Percentiles rank a stretch among this genome's conserved stretches.
Evolutionary conservation across 2,329 filamentous ascomycete genomes (phyloP).

Genomic region (Fusarium sp.): DNA sequence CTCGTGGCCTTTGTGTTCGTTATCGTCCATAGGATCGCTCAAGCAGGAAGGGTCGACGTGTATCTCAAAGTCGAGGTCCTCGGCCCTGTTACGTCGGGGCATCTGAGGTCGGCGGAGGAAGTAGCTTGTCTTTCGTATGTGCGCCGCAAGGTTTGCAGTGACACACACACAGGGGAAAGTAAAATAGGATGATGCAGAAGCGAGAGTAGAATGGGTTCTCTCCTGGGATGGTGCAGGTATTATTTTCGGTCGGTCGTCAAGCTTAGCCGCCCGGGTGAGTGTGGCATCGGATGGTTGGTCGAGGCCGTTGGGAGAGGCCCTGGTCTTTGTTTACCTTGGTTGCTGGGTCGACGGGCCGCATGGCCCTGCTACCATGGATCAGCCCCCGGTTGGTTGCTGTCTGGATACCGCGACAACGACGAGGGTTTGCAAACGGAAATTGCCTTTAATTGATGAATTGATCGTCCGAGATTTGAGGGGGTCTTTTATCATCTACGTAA

Average conservation of each 20-base stretch:
- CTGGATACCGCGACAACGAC: constrained; percentile 27
- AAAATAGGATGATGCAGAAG: constrained; percentile 13
- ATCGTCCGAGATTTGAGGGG: not conserved
- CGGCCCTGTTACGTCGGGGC: constrained; percentile 43
- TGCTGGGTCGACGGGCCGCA: constrained; percentile 46
- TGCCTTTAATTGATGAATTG: constrained; percentile 6
- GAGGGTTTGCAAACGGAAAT: constrained; percentile 18
- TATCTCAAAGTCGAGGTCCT: constrained; percentile 58
- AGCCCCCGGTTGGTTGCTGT: constrained; percentile 10
- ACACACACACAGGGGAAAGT: constrained; percentile 28
- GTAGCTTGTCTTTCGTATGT: constrained; percentile 22
- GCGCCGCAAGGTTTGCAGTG: constrained; percentile 23
- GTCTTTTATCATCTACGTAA: not conserved
- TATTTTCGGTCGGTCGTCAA: constrained; percentile 9
- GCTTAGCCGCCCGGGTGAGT: constrained; percentile 21
- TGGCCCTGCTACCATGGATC: constrained; percentile 1
- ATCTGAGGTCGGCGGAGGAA: constrained; percentile 32
- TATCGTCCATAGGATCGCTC: constrained; percentile 54
- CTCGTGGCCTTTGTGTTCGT: constrained; percentile 34
- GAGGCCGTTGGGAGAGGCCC: constrained; percentile 32
- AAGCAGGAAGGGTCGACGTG: constrained; percentile 60
- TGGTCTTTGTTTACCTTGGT: constrained; percentile 49
- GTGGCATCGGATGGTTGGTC: constrained; percentile 47
- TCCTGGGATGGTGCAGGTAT: constrained; percentile 40
- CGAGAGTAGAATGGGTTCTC: constrained; percentile 24